phyloP scores from a whole-genome alignment of 768 basidiomycete genomes.

The Termitomyces sp. region DNA sequence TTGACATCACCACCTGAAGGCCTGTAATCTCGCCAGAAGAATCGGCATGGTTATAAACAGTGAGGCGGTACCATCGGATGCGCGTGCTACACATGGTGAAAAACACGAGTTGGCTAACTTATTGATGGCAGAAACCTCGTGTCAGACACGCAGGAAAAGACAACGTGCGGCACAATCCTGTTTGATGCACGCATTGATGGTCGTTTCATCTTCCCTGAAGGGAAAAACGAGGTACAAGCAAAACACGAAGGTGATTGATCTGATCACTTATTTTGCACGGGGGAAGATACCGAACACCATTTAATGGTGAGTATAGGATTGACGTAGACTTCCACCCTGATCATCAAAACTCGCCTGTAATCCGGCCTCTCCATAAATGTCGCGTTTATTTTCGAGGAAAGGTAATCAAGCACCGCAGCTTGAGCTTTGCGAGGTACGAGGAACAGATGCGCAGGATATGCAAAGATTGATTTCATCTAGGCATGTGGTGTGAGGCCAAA shows the following conservation, averaged over 20 bases:
- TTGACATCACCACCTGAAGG: neutral
- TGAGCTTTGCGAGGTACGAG: constrained; percentile 12
- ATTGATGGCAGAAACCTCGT: neutral
- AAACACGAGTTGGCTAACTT: neutral
- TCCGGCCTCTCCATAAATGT: neutral
- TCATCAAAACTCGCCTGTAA: neutral
- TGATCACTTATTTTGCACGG: neutral
- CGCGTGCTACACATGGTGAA: neutral
- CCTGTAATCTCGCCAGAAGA: neutral
- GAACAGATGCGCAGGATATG: neutral
- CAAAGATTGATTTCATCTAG: constrained; percentile 25
- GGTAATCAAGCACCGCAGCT: neutral
- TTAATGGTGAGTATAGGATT: neutral
- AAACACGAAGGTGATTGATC: neutral
- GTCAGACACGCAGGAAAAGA: neutral
- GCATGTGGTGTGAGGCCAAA: constrained; percentile 57
- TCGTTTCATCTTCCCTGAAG: neutral
- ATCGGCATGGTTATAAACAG: neutral
- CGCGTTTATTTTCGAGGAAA: neutral
- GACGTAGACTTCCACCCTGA: neutral
- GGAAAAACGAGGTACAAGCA: neutral
- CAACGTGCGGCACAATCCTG: neutral
- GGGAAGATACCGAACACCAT: neutral
- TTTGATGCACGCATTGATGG: neutral
- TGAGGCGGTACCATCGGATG: neutral